Evolutionary conservation across 2,329 filamentous ascomycete genomes (phyloP), one percentile per base, ranked within the genome.

Genomic region (Saccharata proteae): DNA sequence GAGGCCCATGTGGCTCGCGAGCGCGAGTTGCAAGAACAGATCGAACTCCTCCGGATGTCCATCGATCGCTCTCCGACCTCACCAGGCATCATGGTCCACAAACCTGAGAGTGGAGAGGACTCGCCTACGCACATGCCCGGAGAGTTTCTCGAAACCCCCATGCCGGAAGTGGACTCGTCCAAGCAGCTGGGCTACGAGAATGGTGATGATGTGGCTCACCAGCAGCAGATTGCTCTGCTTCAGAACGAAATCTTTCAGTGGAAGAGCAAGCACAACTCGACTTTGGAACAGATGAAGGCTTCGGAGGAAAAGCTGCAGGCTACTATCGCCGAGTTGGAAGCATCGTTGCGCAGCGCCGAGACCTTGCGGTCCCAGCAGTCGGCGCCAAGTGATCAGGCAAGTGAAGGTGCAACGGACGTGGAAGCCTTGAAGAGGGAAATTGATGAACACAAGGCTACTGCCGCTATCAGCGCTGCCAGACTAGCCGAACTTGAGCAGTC

Each of bases 361-460:
- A 41, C 41, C 5, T 43, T 50, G n/a, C 48, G 55, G 33, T 40
- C 46, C 12, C 47, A 51, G 20, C 30, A 54, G 13, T 16, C 29
- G n/a, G 41, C 49, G 17, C 38, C 48, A 11, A 43, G 40, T 26
- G 44, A 46, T 28, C 40, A 40, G 10, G 41, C 49, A 29, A 44
- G 47, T 18, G 47, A 47, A 4, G 43, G 45, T 15, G 44, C 45
- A 26, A 43, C 63, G 6, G 54, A 61, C 25, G 56, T 74, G 8
- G 62, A 66, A 32, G 49, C 59, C 14, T 58, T 94, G 24, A 79
- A 80, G 39, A 67, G 59, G 37, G 78, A 93, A 49, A 77, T 94
- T 32, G 75, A 86, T 30, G 76, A 84, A 48, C 85, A 93, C 58
- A 86, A 81, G 58, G 61, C 68, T 3, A 71, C 80, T 21, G 77